phyloP scores from a whole-genome alignment of 108 stramenopile genomes.

The Fragilaria crotonensis region DNA sequence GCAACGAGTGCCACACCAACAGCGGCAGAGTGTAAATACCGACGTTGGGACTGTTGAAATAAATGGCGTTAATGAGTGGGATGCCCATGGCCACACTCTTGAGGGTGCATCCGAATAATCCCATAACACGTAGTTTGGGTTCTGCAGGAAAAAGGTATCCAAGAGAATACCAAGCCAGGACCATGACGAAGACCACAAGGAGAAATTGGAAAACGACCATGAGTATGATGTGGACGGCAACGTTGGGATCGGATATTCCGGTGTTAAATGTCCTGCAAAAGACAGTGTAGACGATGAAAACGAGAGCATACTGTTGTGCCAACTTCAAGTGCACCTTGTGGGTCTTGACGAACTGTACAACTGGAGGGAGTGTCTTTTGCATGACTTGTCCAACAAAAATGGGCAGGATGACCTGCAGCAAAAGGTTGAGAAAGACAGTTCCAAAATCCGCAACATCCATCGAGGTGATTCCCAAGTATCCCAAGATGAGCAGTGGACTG shows the following conservation, averaged over 20 bases:
- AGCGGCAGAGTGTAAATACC: conserved; percentile 61
- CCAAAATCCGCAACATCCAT: conserved; percentile 29
- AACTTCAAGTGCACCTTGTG: conserved; percentile 42
- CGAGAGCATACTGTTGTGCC: conserved; percentile 39
- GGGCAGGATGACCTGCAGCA: conserved; percentile 46
- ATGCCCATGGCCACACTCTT: conserved; percentile 73
- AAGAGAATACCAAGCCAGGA: conserved; percentile 38
- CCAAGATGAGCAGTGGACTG: conserved; percentile 44
- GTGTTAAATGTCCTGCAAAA: conserved; percentile 49
- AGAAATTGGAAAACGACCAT: conserved; percentile 43
- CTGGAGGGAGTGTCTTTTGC: conserved; percentile 27
- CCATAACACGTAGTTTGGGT: conserved; percentile 51
- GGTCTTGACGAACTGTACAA: conserved; percentile 31
- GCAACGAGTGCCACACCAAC: conserved; percentile 69
- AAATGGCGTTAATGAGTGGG: conserved; percentile 63
- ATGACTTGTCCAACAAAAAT: conserved; percentile 45
- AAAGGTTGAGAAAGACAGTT: conserved; percentile 42
- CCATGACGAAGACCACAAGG: conserved; percentile 31
- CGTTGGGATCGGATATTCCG: conserved; percentile 20
- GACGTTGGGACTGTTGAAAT: conserved; percentile 29
- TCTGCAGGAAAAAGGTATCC: conserved; percentile 25
- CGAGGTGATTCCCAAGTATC: conserved; percentile 34
- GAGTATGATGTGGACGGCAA: conserved; percentile 11
- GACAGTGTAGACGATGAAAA: conserved; percentile 59
- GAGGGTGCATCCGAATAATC: conserved; percentile 55